phyloP scores from a whole-genome alignment of 805 yeast species.

The Spathaspora girioi region DNA sequence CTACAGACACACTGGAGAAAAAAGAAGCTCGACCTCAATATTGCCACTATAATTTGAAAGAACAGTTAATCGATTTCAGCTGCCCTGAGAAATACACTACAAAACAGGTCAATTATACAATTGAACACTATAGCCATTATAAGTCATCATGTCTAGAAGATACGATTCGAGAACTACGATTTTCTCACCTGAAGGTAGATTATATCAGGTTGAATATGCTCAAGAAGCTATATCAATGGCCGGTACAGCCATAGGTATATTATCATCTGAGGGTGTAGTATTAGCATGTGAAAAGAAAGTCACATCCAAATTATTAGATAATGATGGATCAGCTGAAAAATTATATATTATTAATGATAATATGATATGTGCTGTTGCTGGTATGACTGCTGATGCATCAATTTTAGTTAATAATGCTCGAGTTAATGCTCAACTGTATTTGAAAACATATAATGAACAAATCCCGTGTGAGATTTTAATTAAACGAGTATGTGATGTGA shows the following conservation, averaged over 20 bases:
- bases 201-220: slow-evolving; percentile 96
- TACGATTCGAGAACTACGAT: slow-evolving; percentile 99
- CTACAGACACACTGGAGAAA: background rate
- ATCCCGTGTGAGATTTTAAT: slow-evolving; percentile 92
- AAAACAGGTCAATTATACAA: background rate
- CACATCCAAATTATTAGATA: slow-evolving; percentile 87
- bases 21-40: background rate
- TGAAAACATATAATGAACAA: slow-evolving; percentile 84
- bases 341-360: slow-evolving; percentile 80
- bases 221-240: slow-evolving; percentile 85
- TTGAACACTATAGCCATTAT: background rate
- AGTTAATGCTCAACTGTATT: slow-evolving; percentile 74
- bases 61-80: background rate
- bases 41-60: slow-evolving; percentile 1
- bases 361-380: slow-evolving; percentile 93
- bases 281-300: slow-evolving; percentile 96
- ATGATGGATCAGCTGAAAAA: slow-evolving; percentile 91
- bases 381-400: slow-evolving; percentile 95
- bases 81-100: background rate
- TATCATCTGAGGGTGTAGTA: slow-evolving; percentile 83
- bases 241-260: slow-evolving; percentile 77
- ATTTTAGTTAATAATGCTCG: slow-evolving; percentile 88
- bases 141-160: slow-evolving; percentile 72
- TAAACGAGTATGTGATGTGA: slow-evolving; percentile 83
- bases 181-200: slow-evolving; percentile 97